These are phyloP conservation scores for Amanita fuliginea DNA, from an alignment of 768 basidiomycete genomes.

Conservation along the genomic window DNA sequence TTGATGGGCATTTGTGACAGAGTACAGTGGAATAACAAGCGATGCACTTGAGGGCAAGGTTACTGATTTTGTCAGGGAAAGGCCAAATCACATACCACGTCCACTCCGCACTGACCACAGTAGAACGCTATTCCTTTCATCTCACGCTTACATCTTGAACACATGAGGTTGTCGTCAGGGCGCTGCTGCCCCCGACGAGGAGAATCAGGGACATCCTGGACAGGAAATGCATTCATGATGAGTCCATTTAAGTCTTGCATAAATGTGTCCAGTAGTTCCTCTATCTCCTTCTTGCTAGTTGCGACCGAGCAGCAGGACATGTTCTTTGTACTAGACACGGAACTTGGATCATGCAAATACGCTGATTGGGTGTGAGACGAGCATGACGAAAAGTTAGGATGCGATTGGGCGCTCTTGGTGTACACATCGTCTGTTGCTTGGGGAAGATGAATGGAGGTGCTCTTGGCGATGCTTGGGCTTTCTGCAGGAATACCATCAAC, in stretches of 20 bases:
- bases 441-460: neutral
- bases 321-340: neutral
- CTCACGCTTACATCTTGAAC: neutral
- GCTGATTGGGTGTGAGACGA: conserved; percentile 5
- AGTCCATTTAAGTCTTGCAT: conserved; percentile 40
- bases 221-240: conserved; percentile 19
- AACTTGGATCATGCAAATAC: conserved; percentile 12
- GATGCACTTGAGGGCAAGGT: neutral
- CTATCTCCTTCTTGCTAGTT: conserved; percentile 38
- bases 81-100: neutral
- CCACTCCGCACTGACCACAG: neutral
- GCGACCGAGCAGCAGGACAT: conserved; percentile 31
- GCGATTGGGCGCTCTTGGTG: conserved; percentile 9
- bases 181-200: neutral
- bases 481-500: conserved; percentile 35
- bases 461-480: conserved; percentile 16
- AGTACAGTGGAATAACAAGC: neutral
- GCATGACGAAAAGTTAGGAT: conserved; percentile 20
- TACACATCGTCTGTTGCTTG: conserved; percentile 5
- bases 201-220: neutral
- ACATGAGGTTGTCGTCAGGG: neutral
- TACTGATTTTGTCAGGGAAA: neutral
- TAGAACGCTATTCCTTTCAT: conserved; percentile 1
- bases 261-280: conserved; percentile 36
- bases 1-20: neutral